phyloP scores from a whole-genome alignment of 2,329 filamentous ascomycete species.

The Epichloe sylvatica region DNA sequence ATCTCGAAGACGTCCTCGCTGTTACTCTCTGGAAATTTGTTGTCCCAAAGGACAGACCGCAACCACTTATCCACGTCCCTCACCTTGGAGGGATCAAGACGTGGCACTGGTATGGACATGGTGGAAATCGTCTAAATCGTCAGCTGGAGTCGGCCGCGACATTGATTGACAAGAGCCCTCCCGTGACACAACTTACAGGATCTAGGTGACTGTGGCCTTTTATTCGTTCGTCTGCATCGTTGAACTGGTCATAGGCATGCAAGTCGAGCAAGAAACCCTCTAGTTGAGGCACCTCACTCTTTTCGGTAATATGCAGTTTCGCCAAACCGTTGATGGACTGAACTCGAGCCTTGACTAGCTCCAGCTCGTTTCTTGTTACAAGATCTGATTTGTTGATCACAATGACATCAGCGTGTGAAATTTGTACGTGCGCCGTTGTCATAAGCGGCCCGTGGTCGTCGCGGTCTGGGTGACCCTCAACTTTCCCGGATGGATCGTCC shows the following conservation, averaged over 20 bases:
- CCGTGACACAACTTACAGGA: slow-evolving; percentile 40
- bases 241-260: slow-evolving; percentile 80
- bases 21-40: slow-evolving; percentile 37
- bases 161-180: background rate
- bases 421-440: slow-evolving; percentile 89
- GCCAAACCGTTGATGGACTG: slow-evolving; percentile 81
- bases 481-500: slow-evolving; percentile 51
- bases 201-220: slow-evolving; percentile 89
- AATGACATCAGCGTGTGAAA: slow-evolving; percentile 90
- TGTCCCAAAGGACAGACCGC: slow-evolving; percentile 72
- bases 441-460: slow-evolving; percentile 52
- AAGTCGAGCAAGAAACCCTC: slow-evolving; percentile 81
- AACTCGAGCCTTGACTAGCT: slow-evolving; percentile 56
- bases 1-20: slow-evolving; percentile 50
- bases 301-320: slow-evolving; percentile 66
- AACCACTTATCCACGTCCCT: slow-evolving; percentile 65
- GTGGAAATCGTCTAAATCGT: slow-evolving; percentile 64
- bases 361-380: slow-evolving; percentile 55
- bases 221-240: slow-evolving; percentile 52
- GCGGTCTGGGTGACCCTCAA: slow-evolving; percentile 36
- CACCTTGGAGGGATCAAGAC: slow-evolving; percentile 44
- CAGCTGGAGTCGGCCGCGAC: slow-evolving; percentile 5
- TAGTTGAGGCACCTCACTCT: slow-evolving; percentile 65
- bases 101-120: slow-evolving; percentile 53
- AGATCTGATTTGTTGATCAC: slow-evolving; percentile 90